A percentile compares a stretch with the other conserved stretches of the same genome.
Evolutionary conservation across 177 flowering plant species (phyloP).

Genomic region (Vitis hybrid): DNA sequence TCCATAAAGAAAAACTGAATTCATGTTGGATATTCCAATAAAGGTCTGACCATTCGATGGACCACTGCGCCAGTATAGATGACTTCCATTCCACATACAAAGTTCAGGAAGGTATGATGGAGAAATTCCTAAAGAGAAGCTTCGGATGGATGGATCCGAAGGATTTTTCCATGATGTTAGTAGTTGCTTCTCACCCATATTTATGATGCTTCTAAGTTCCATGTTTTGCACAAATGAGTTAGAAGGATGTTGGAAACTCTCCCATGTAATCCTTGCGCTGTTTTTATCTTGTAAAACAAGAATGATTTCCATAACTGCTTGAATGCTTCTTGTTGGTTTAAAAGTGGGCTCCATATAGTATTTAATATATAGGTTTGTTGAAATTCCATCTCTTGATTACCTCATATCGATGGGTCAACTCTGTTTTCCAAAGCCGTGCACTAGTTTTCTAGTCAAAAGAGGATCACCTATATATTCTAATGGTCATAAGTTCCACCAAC

Average conservation of each 20-base stretch:
- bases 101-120: conserved; percentile 12
- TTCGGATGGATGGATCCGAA: conserved; percentile 28
- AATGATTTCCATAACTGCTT: not conserved
- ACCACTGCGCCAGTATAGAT: conserved; percentile 35
- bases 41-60: conserved; percentile 37
- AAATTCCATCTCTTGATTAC: not conserved
- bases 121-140: conserved; percentile 21
- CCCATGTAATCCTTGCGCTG: conserved; percentile 5
- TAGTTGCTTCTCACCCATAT: conserved; percentile 5
- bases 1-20: conserved; percentile 14
- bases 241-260: conserved; percentile 8
- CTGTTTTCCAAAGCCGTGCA: too few relatives aligned
- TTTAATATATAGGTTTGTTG: not conserved
- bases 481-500: too few relatives aligned
- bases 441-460: too few relatives aligned
- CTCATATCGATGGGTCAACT: too few relatives aligned
- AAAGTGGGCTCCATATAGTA: too few relatives aligned
- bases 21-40: conserved; percentile 28
- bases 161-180: conserved; percentile 26
- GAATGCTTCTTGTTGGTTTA: not conserved
- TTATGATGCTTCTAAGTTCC: conserved; percentile 9
- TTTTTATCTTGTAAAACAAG: conserved; percentile 11
- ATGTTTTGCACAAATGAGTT: conserved; percentile 20
- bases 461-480: too few relatives aligned
- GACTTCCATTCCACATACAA: conserved; percentile 20